Conservation (phyloP, 2,329 filamentous ascomycete genomes). For the Talaromyces sp. region DNA sequence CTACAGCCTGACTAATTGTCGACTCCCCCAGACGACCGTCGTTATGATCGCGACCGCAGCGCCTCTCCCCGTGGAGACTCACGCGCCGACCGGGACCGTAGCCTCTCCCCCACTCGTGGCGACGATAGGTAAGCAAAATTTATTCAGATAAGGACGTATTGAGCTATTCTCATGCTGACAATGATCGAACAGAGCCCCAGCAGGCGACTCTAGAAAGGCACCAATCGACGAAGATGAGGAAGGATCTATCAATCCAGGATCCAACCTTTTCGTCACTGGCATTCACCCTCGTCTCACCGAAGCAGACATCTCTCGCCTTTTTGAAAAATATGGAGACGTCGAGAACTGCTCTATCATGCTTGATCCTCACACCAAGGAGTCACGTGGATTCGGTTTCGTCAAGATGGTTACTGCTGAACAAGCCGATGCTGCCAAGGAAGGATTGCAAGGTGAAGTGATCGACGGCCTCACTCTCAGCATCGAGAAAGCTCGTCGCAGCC, state of each 20-base stretch:
- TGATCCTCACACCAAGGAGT: slow-evolving; percentile 97
- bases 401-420: slow-evolving; percentile 97
- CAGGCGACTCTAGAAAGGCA: slow-evolving; percentile 44
- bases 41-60: slow-evolving; percentile 64
- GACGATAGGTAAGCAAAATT: slow-evolving; percentile 48
- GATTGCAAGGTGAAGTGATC: slow-evolving; percentile 88
- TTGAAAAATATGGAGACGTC: slow-evolving; percentile 97
- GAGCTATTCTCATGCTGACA: slow-evolving; percentile 11
- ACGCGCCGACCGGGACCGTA: slow-evolving; percentile 56
- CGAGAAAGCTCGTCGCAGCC: slow-evolving; percentile 94
- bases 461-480: slow-evolving; percentile 96
- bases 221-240: slow-evolving; percentile 66
- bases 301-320: slow-evolving; percentile 86
- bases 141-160: background rate
- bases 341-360: slow-evolving; percentile 99
- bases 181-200: slow-evolving; percentile 41
- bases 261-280: slow-evolving; percentile 97
- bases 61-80: slow-evolving; percentile 61
- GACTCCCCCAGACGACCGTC: slow-evolving; percentile 52
- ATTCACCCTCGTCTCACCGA: slow-evolving; percentile 92
- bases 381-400: slow-evolving; percentile 97
- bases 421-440: slow-evolving; percentile 95
- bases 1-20: background rate
- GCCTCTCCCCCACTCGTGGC: slow-evolving; percentile 59
- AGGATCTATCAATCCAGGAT: slow-evolving; percentile 84